Evolutionary conservation across 148 eudicot genomes (phyloP), one percentile per base, ranked within the genome.

Genomic region (Spergularia marina): DNA sequence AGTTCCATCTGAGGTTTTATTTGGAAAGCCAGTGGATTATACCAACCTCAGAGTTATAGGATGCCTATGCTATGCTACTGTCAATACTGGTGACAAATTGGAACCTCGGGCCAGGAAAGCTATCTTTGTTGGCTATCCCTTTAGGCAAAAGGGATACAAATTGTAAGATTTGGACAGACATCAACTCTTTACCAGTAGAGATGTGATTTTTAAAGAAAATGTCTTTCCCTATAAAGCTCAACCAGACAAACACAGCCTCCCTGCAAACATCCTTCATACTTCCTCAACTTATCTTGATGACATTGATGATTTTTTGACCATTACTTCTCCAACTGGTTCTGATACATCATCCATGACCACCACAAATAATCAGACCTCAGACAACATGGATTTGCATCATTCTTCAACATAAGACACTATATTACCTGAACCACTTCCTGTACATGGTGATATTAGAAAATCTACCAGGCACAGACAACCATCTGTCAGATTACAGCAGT

Each of bases 311-410:
- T 2, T 30, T 30, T 2, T 30, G 1, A 30, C 34, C 34, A 1
- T 30, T 2, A 30, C 34, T 2, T 30, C 34, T 30, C 34, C 34
- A n/a, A n/a, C n/a, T 30, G 34, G 1, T 30, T 2, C 34, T 30
- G 34, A 30, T 30, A 30, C 34, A 30, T 30, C 34, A 0, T 2
- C 34, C 2, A 30, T 2, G 2, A 30, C 2, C 2, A 1, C 34
- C 1, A 2, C 1, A 0, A 2, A 30, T 2, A 30, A 1, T 30
- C 34, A 0, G 34, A 5, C 0, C 0, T 0, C 47, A 41, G 3
- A 3, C 3, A 40, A 40, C 6, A 40, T 6, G 6, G 44, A 40
- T 40, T 6, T 40, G 44, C 44, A 40, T 6, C 44, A 40, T 40
- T 40, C 44, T 40, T 6, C 44, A 2, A 6, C 44, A 2, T 3